Conservation (phyloP, 495 filamentous ascomycete species). For the Trichoderma erinaceum region DNA sequence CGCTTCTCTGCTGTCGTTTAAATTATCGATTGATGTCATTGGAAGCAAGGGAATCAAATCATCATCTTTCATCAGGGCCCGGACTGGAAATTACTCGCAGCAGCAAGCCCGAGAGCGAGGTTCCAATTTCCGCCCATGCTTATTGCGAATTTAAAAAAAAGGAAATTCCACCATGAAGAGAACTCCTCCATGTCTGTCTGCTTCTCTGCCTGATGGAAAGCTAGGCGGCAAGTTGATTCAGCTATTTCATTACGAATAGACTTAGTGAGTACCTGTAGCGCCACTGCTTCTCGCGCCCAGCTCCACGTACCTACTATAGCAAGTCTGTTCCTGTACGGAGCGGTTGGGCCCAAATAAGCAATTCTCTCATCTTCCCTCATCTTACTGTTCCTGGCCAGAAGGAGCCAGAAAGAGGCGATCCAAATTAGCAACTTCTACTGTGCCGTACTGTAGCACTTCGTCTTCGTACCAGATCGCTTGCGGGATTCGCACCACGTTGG, state of each 20-base stretch:
- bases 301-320: neutral
- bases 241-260: too few relatives aligned
- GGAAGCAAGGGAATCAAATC: too few relatives aligned
- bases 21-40: too few relatives aligned
- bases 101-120: neutral
- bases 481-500: neutral
- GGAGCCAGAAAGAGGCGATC: neutral
- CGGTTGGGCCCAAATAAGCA: neutral
- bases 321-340: neutral
- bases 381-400: neutral
- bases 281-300: neutral
- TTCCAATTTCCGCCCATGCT: neutral
- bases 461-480: neutral
- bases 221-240: too few relatives aligned
- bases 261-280: too few relatives aligned
- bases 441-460: neutral
- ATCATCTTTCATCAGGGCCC: neutral
- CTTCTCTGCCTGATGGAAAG: neutral
- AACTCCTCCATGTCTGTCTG: neutral
- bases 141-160: neutral
- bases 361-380: too few relatives aligned
- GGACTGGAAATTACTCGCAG: neutral
- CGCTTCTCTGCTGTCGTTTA: too few relatives aligned
- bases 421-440: neutral
- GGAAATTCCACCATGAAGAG: slow-evolving; percentile 1